Conservation (phyloP, 2,329 filamentous ascomycete genomes). For the Cercospora canescens region DNA sequence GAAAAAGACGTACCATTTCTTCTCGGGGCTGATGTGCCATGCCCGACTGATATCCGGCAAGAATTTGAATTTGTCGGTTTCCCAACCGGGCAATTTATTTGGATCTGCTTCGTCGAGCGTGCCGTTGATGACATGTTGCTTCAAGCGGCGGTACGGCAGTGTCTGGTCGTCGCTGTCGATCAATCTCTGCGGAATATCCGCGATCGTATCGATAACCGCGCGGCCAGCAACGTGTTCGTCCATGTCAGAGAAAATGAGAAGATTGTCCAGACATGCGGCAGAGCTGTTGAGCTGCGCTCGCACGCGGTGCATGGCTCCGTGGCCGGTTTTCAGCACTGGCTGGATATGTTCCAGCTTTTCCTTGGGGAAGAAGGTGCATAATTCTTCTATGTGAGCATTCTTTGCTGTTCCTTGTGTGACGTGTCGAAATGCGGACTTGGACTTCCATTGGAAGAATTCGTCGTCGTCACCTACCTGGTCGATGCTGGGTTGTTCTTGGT, state of each 20-base stretch:
- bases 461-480: not conserved
- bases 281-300: slow-evolving; percentile 54
- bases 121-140: slow-evolving; percentile 20
- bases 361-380: slow-evolving; percentile 43
- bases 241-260: slow-evolving; percentile 53
- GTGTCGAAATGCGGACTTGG: slow-evolving; percentile 20
- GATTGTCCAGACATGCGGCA: slow-evolving; percentile 51
- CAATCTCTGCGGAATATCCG: slow-evolving; percentile 42
- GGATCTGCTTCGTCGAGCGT: slow-evolving; percentile 10
- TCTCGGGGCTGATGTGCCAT: slow-evolving; percentile 47
- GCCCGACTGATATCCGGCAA: slow-evolving; percentile 53
- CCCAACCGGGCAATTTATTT: slow-evolving; percentile 43
- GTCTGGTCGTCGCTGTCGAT: slow-evolving; percentile 18
- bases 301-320: slow-evolving; percentile 45
- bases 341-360: slow-evolving; percentile 45
- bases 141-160: slow-evolving; percentile 15
- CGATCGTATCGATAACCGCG: slow-evolving; percentile 47
- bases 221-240: slow-evolving; percentile 44
- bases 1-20: slow-evolving; percentile 55
- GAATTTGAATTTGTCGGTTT: slow-evolving; percentile 56
- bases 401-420: slow-evolving; percentile 13
- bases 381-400: slow-evolving; percentile 28
- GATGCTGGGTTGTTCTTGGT: not conserved
- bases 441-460: slow-evolving; percentile 26
- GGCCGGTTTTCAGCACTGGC: slow-evolving; percentile 53